phyloP scores from a whole-genome alignment of 768 basidiomycete genomes.

The Candolleomyces aberdarensis region DNA sequence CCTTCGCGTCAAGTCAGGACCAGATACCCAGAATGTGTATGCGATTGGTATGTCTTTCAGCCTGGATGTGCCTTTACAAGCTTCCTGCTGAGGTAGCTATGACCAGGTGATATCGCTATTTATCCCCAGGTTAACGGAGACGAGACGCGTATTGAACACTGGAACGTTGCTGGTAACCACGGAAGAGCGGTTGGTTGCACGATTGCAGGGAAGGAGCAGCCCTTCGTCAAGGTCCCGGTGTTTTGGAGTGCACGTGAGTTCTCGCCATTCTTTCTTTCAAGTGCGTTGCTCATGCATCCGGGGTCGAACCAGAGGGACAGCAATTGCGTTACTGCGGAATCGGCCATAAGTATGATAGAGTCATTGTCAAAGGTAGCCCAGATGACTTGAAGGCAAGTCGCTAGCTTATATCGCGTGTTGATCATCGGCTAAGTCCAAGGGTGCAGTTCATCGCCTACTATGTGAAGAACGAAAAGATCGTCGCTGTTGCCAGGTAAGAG shows the following conservation, averaged over 20 bases:
- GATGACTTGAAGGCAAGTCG: constrained; percentile 68
- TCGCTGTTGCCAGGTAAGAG: constrained; percentile 63
- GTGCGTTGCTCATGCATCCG: not conserved
- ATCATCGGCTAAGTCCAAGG: not conserved
- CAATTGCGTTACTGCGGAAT: constrained; percentile 84
- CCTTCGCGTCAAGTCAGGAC: constrained; percentile 50
- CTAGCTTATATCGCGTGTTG: not conserved
- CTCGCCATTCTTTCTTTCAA: not conserved
- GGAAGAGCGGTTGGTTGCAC: constrained; percentile 80
- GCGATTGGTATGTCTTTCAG: constrained; percentile 53
- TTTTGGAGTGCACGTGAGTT: constrained; percentile 89
- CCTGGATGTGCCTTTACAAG: not conserved
- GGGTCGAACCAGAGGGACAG: constrained; percentile 59
- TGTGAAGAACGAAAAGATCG: constrained; percentile 56
- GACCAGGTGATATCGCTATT: constrained; percentile 71
- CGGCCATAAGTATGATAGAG: constrained; percentile 68
- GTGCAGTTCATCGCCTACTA: constrained; percentile 79
- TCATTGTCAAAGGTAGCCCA: constrained; percentile 73
- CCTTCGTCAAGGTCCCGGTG: constrained; percentile 78
- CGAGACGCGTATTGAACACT: constrained; percentile 75
- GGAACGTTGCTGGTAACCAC: constrained; percentile 89
- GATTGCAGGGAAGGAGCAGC: constrained; percentile 60
- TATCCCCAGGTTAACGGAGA: constrained; percentile 64
- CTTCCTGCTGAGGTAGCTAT: constrained; percentile 3
- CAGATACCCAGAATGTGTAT: constrained; percentile 52